Percentiles rank a stretch among this genome's conserved stretches.
Evolutionary conservation across 306 rosid genomes (phyloP).

Genomic region (Chamaecrista fasciculata): DNA sequence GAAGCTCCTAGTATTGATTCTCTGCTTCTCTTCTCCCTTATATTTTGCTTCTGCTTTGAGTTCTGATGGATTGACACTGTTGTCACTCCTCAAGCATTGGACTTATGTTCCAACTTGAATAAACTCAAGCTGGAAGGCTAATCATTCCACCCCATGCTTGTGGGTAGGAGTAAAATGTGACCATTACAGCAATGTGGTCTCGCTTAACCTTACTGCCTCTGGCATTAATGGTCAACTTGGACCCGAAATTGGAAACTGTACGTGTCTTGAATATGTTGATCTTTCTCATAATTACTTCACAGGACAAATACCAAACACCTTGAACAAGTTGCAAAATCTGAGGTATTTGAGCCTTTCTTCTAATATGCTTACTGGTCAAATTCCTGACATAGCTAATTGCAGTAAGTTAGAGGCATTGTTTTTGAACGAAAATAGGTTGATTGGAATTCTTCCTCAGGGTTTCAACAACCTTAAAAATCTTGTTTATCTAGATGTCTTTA

Average conservation of each 20-base stretch:
- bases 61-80: conserved; percentile 59
- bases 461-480: neutral
- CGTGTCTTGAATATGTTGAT: conserved; percentile 25
- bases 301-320: neutral
- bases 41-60: conserved; percentile 36
- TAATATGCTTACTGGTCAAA: conserved; percentile 35
- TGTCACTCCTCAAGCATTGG: conserved; percentile 59
- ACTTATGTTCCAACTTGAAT: conserved; percentile 35
- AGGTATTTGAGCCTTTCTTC: conserved; percentile 21
- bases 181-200: conserved; percentile 27
- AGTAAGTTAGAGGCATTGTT: neutral
- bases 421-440: neutral
- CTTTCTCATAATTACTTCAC: neutral
- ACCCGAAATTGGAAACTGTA: conserved; percentile 38
- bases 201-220: conserved; percentile 41
- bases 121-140: conserved; percentile 44
- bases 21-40: conserved; percentile 35
- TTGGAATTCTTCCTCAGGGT: neutral
- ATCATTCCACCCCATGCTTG: conserved; percentile 51
- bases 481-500: too few species aligned
- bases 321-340: conserved; percentile 28
- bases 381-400: conserved; percentile 28
- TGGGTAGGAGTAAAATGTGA: conserved; percentile 57
- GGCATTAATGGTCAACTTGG: conserved; percentile 51
- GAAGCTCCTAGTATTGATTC: conserved; percentile 21